Evolutionary conservation across 1,284 basidiomycete species (phyloP).

Genomic region (Fomitiporia mediterranea): DNA sequence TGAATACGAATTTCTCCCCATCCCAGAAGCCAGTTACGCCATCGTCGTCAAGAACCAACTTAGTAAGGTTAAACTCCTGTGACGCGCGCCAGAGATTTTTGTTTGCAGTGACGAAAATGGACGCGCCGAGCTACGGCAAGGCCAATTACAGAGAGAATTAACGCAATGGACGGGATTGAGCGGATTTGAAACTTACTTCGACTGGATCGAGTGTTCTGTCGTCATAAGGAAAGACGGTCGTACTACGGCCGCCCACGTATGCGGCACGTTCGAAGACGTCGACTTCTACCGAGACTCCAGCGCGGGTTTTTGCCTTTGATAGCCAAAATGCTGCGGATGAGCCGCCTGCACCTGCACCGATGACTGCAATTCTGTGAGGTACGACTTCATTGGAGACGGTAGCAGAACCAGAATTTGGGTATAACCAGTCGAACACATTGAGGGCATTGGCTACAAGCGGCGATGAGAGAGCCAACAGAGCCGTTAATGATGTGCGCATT

Average conservation of each 20-base stretch:
- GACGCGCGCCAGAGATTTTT: slow-evolving; percentile 80
- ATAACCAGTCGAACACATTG: slow-evolving; percentile 16
- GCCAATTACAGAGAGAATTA: neutral
- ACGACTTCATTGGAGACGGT: slow-evolving; percentile 17
- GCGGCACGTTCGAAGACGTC: slow-evolving; percentile 77
- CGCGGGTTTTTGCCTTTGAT: slow-evolving; percentile 64
- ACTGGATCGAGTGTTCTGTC: slow-evolving; percentile 58
- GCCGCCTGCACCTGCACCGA: slow-evolving; percentile 87
- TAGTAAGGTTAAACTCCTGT: slow-evolving; percentile 72
- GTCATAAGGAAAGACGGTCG: slow-evolving; percentile 71
- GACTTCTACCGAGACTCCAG: slow-evolving; percentile 63
- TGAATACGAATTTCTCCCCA: slow-evolving; percentile 67
- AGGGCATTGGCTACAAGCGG: slow-evolving; percentile 8
- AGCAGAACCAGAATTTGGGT: slow-evolving; percentile 7
- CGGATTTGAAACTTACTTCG: slow-evolving; percentile 37
- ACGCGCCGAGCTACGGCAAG: slow-evolving; percentile 60
- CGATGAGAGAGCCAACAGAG: slow-evolving; percentile 2
- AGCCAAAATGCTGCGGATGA: slow-evolving; percentile 87
- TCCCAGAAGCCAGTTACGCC: slow-evolving; percentile 76
- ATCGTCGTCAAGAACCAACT: slow-evolving; percentile 48
- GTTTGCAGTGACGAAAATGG: slow-evolving; percentile 82
- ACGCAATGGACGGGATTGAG: neutral
- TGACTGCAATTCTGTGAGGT: slow-evolving; percentile 58
- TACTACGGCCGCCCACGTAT: slow-evolving; percentile 85
- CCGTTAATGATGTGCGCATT: slow-evolving; percentile 15